These are phyloP conservation scores for Spathaspora arborariae DNA, from an alignment of 805 yeast species.

Conservation along the genomic window DNA sequence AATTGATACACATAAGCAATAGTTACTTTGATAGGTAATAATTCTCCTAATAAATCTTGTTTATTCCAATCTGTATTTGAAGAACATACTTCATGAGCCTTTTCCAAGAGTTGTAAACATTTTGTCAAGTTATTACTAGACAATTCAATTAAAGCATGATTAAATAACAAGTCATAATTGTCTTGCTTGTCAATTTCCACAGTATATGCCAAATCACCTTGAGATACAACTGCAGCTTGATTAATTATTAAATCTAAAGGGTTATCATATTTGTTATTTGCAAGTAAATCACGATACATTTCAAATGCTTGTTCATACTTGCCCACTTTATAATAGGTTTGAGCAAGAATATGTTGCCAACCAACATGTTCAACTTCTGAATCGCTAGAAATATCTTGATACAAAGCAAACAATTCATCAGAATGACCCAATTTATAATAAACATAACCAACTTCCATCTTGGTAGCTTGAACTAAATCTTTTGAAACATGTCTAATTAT, in stretches of 20 bases:
- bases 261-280: conserved; percentile 37
- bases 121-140: conserved; percentile 33
- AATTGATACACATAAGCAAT: conserved; percentile 50
- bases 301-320: conserved; percentile 37
- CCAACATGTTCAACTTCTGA: conserved; percentile 25
- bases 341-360: conserved; percentile 50
- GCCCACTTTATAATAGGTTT: conserved; percentile 49
- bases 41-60: conserved; percentile 47
- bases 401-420: conserved; percentile 20
- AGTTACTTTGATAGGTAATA: conserved; percentile 60
- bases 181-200: conserved; percentile 4
- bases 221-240: conserved; percentile 66
- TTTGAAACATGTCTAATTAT: conserved; percentile 38
- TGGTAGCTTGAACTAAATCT: conserved; percentile 30
- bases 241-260: conserved; percentile 54
- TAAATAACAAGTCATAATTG: conserved; percentile 58
- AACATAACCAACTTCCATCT: conserved; percentile 55
- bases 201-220: conserved; percentile 20
- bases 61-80: conserved; percentile 38
- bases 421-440: conserved; percentile 54
- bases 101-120: conserved; percentile 42
- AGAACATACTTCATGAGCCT: conserved; percentile 43
- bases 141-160: conserved; percentile 50
- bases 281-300: conserved; percentile 42
- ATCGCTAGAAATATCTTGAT: conserved; percentile 9